phyloP scores from a whole-genome alignment of 768 basidiomycete genomes.

The Tubosaeta brunneosetosa region DNA sequence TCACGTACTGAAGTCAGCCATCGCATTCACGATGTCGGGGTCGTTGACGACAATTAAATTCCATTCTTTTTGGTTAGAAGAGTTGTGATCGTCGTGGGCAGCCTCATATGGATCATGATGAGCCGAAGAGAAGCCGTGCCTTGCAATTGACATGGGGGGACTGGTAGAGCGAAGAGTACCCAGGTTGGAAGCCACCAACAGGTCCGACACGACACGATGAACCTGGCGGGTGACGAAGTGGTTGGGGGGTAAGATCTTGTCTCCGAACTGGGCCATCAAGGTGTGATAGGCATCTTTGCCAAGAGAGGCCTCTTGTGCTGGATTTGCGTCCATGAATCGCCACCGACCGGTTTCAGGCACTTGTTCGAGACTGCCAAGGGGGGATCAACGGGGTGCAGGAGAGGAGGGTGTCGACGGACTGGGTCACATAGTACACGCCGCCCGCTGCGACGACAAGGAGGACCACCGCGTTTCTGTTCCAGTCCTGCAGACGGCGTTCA shows the following conservation, averaged over 20 bases:
- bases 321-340: constrained; percentile 80
- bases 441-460: constrained; percentile 19
- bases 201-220: constrained; percentile 59
- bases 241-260: constrained; percentile 55
- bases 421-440: constrained; percentile 25
- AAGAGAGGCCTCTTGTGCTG: constrained; percentile 52
- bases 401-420: constrained; percentile 16
- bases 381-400: background rate
- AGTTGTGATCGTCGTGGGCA: background rate
- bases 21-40: constrained; percentile 65
- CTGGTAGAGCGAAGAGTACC: constrained; percentile 44
- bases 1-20: constrained; percentile 60
- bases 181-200: constrained; percentile 69
- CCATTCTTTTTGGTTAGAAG: constrained; percentile 41
- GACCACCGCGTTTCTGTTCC: constrained; percentile 7
- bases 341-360: constrained; percentile 84
- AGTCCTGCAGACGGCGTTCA: constrained; percentile 5
- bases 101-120: constrained; percentile 17
- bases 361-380: constrained; percentile 59
- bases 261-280: constrained; percentile 48
- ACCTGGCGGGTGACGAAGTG: constrained; percentile 68
- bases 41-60: constrained; percentile 78
- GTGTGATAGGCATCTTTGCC: constrained; percentile 38
- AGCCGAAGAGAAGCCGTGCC: constrained; percentile 21
- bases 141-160: constrained; percentile 1